Evolutionary conservation across 805 yeast species (phyloP).

Genomic region (Yarrowia sp.): DNA sequence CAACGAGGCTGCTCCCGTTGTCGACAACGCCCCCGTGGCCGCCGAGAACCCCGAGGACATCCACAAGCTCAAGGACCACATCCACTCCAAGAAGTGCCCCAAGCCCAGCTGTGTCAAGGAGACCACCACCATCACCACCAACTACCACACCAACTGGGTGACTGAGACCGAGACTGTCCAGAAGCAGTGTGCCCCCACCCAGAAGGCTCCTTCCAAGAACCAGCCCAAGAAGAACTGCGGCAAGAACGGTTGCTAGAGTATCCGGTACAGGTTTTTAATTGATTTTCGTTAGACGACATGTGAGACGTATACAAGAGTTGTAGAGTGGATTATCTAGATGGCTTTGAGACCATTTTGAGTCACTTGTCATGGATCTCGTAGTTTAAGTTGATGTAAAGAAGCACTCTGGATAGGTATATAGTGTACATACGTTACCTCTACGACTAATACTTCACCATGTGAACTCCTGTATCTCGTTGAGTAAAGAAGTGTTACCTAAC

Average conservation of each 20-base stretch:
- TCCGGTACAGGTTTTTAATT: background rate
- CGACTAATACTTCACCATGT: too few relatives aligned
- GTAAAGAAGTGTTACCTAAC: too few relatives aligned
- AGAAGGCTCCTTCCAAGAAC: background rate
- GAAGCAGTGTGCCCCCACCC: constrained; percentile 26
- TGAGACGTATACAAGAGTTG: too few relatives aligned
- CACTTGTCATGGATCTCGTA: too few relatives aligned
- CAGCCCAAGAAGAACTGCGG: constrained; percentile 23
- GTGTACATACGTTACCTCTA: too few relatives aligned
- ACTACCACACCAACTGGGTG: constrained; percentile 18
- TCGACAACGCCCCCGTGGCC: constrained; percentile 1
- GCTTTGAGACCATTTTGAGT: too few relatives aligned
- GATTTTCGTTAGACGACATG: background rate
- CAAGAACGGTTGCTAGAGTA: constrained; percentile 12
- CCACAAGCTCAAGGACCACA: constrained; percentile 22
- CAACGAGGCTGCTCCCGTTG: constrained; percentile 24
- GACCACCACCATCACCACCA: constrained; percentile 13
- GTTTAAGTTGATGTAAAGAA: too few relatives aligned
- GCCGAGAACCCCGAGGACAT: constrained; percentile 25
- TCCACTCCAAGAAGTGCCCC: constrained; percentile 21
- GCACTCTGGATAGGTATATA: too few relatives aligned
- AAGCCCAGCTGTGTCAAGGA: background rate
- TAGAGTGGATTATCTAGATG: too few relatives aligned
- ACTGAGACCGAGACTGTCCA: constrained; percentile 1
- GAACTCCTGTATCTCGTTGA: too few relatives aligned